Base-by-base conservation (phyloP, 139 green algal genomes). In the Coelastrella sp. region DNA sequence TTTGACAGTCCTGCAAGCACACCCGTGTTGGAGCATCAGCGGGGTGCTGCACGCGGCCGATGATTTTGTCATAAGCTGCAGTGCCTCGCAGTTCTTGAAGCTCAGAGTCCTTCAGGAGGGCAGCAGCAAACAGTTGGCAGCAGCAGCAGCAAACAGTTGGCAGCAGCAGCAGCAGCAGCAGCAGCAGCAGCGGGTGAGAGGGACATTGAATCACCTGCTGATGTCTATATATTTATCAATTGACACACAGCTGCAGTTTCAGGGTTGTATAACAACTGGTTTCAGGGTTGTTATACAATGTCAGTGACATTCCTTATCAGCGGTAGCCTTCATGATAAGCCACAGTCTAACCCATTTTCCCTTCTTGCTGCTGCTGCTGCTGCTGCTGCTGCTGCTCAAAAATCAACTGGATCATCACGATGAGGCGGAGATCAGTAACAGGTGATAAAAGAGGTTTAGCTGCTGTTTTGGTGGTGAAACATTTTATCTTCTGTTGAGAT, bases 1-100 rank as follows among this genome's bases (percentile, higher is more conserved):
- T 25, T 1, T 78, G 20, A 27, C 70, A 78, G 7, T 27, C 0
- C 4, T 59, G 8, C 80, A n/a, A 6, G n/a, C 91, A 58, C 78
- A 94, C 93, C 81, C 90, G 85, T 15, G 93, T 94, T 35, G 93
- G 93, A 20, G 92, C 93, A 80, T 95, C 93, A 3, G 93, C 88
- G 6, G 93, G 93, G 74, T 92, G 89, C 79, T 94, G 92, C 81
- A 94, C 92, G 12, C 61, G 22, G 0, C 93, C 93, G 49, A 91
- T 72, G 85, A 94, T 92, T 85, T 95, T 95, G 92, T 95, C 93
- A 15, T 89, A 72, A 6, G 92, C 92, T 12, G 91, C 91, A 7
- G 93, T 95, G 83, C 93, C 93, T 6, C 85, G 59, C 75, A 95
- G 90, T 91, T 94, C 90, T 15, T 24, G 65, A 12, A 92, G 79